Conservation (phyloP, 305 asterid species). For the Caryopteris hybrid region DNA sequence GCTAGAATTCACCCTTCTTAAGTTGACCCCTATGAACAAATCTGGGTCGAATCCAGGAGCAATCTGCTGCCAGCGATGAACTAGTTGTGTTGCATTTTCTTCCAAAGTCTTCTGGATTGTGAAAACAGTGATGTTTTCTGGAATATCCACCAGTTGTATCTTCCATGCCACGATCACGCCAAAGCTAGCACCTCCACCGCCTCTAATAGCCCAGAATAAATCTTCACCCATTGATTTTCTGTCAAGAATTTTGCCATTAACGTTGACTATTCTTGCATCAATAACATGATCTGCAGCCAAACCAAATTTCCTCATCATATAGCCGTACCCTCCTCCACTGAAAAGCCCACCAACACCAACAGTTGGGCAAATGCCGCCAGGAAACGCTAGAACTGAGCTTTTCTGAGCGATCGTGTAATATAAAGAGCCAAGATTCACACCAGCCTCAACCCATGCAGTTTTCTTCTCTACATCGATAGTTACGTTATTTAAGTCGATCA, state of each 20-base stretch:
- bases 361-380: constrained; percentile 5
- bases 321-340: neutral
- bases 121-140: constrained; percentile 9
- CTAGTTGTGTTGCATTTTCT: neutral
- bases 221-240: constrained; percentile 12
- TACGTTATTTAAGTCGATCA: neutral
- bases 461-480: neutral
- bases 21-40: neutral
- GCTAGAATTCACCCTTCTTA: neutral
- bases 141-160: constrained; percentile 7
- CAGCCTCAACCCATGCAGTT: neutral
- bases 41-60: neutral
- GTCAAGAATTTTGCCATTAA: neutral
- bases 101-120: neutral
- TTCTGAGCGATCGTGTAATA: neutral
- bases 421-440: neutral
- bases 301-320: neutral
- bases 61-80: neutral
- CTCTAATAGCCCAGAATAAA: constrained; percentile 11
- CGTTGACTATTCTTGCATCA: constrained; percentile 2
- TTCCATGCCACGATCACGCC: neutral
- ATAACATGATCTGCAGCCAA: neutral
- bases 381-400: constrained; percentile 3
- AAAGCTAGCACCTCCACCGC: constrained; percentile 2
- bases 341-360: neutral